Evolutionary conservation across 768 basidiomycete species (phyloP).

Genomic region (Mycena vitilis): DNA sequence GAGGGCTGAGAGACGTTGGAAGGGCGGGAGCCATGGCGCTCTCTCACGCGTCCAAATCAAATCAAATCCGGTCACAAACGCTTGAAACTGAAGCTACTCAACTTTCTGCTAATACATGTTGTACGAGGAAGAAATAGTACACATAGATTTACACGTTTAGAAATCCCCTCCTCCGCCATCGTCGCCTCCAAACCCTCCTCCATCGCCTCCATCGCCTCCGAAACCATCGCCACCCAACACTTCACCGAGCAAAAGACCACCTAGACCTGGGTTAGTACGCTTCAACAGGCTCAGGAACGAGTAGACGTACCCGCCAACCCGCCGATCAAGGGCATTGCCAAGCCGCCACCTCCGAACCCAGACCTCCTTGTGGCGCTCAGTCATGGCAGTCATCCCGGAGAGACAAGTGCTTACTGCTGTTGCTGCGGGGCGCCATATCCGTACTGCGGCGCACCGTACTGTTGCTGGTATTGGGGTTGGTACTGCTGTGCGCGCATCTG

Average conservation of each 20-base stretch:
- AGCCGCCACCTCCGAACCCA: constrained; percentile 46
- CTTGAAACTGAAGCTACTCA: not conserved
- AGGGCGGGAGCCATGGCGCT: constrained; percentile 61
- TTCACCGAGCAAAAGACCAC: constrained; percentile 62
- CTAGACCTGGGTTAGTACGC: constrained; percentile 47
- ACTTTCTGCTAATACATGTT: not conserved
- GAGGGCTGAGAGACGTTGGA: constrained; percentile 84
- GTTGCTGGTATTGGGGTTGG: constrained; percentile 41
- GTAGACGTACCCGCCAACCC: constrained; percentile 23
- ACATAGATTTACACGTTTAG: not conserved
- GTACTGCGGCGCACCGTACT: constrained; percentile 39
- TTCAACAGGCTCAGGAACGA: not conserved
- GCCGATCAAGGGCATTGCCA: constrained; percentile 51
- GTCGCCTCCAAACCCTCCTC: constrained; percentile 36
- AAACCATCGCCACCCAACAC: constrained; percentile 52
- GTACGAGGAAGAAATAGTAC: too few relatives aligned
- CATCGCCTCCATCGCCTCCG: constrained; percentile 30
- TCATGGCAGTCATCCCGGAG: not conserved
- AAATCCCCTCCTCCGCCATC: constrained; percentile 1
- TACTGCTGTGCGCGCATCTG: constrained; percentile 28
- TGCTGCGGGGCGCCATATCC: constrained; percentile 34
- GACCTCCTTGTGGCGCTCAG: constrained; percentile 36
- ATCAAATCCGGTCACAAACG: too few relatives aligned
- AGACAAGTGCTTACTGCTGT: constrained; percentile 35
- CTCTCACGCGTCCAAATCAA: not conserved